Conservation (phyloP, 495 filamentous ascomycete species). For the Tricharina praecox region DNA sequence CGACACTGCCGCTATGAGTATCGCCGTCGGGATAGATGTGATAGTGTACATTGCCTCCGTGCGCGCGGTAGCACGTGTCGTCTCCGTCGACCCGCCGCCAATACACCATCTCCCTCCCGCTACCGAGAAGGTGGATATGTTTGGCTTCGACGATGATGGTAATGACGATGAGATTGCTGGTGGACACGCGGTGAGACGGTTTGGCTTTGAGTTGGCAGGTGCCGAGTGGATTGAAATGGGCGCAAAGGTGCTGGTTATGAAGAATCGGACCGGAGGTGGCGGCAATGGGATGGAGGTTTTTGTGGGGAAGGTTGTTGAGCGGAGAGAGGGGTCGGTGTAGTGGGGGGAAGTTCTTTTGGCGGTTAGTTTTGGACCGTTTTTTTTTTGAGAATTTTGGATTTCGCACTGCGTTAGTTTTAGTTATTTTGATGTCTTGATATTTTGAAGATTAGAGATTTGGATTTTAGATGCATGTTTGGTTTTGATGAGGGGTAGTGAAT, state of each 20-base stretch:
- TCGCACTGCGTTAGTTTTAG: no score
- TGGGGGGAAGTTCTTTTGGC: no score
- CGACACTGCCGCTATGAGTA: constrained; percentile 26
- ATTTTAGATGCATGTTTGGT: no score
- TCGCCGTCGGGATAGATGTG: constrained; percentile 40
- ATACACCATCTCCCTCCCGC: no score
- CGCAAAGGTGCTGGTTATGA: constrained; percentile 61
- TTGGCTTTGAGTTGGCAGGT: constrained; percentile 58
- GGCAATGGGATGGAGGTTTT: constrained; percentile 50
- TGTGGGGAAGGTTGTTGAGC: constrained; percentile 43
- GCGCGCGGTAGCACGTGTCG: constrained; percentile 57
- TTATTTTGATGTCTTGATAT: no score
- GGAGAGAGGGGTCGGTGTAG: constrained; percentile 24
- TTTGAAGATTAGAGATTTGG: no score
- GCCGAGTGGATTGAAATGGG: constrained; percentile 77
- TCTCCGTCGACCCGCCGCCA: constrained; percentile 16
- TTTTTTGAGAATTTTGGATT: no score
- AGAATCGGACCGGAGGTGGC: constrained; percentile 37
- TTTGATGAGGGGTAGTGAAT: no score
- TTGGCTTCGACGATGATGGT: constrained; percentile 44
- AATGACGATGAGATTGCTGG: constrained; percentile 29
- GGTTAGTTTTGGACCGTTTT: no score
- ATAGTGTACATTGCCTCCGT: constrained; percentile 76
- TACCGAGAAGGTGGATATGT: constrained; percentile 46
- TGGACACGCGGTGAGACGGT: constrained; percentile 33